Percentiles rank a stretch among this genome's conserved stretches.
These are phyloP conservation scores for Pterocarpus santalinus DNA, from an alignment of 306 rosid species.

Conservation along the genomic window DNA sequence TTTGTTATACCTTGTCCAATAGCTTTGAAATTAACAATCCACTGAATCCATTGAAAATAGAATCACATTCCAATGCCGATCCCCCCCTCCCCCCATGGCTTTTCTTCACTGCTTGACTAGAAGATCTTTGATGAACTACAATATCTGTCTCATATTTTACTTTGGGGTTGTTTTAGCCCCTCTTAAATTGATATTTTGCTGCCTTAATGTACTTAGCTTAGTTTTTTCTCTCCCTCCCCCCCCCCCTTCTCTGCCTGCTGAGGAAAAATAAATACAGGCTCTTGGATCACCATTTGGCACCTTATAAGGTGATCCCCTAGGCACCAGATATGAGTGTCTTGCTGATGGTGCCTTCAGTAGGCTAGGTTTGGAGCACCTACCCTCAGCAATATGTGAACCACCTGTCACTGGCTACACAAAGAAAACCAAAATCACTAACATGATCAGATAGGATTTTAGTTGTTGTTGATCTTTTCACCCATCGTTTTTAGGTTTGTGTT, in stretches of 20 bases:
- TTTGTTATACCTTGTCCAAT: too few species aligned
- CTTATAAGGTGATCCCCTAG: neutral
- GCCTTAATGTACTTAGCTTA: conserved; percentile 1
- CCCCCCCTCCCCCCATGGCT: too few species aligned
- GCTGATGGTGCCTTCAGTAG: conserved; percentile 12
- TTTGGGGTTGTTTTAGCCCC: neutral
- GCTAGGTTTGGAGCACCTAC: conserved; percentile 11
- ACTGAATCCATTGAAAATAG: too few species aligned
- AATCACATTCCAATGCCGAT: too few species aligned
- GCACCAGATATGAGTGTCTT: conserved; percentile 19
- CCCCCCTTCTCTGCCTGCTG: neutral
- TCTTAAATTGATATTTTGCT: neutral
- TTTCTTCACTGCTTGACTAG: too few species aligned
- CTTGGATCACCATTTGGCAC: conserved; percentile 8
- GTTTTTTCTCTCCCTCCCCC: neutral
- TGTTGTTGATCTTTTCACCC: conserved; percentile 11
- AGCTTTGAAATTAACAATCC: too few species aligned
- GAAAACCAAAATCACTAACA: conserved; percentile 16
- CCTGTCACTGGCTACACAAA: neutral
- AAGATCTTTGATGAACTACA: neutral
- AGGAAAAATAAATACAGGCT: conserved; percentile 16
- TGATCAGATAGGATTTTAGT: conserved; percentile 4
- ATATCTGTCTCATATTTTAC: neutral
- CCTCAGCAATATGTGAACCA: conserved; percentile 1
- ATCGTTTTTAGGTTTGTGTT: conserved; percentile 1